Conservation (phyloP, 306 rosid genomes). For the Fragaria iinumae region DNA sequence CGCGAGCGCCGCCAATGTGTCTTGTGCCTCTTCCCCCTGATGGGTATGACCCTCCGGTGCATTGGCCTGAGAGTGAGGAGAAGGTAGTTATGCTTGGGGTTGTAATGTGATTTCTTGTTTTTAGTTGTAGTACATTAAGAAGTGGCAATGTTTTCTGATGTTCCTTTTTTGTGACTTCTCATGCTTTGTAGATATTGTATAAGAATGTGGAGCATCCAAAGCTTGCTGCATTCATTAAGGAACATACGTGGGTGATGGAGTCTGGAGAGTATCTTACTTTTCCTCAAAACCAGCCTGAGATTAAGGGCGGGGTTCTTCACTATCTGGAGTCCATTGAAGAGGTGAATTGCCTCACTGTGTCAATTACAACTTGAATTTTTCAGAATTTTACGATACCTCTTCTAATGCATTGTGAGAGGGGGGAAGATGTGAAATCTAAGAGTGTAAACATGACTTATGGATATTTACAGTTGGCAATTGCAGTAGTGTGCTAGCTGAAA, state of each 20-base stretch:
- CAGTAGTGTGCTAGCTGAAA: constrained; percentile 9
- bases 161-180: constrained; percentile 31
- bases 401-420: constrained; percentile 1
- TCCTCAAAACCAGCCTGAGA: constrained; percentile 73
- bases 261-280: constrained; percentile 74
- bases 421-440: background rate
- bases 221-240: constrained; percentile 74
- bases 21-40: constrained; percentile 77
- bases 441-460: background rate
- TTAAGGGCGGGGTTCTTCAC: constrained; percentile 81
- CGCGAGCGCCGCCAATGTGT: constrained; percentile 61
- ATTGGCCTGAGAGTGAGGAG: constrained; percentile 81
- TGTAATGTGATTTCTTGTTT: constrained; percentile 8
- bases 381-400: background rate
- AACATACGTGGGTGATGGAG: constrained; percentile 69
- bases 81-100: constrained; percentile 48
- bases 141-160: constrained; percentile 13
- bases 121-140: constrained; percentile 13
- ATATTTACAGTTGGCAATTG: background rate
- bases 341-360: constrained; percentile 38
- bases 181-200: constrained; percentile 69
- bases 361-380: background rate
- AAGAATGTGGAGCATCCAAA: constrained; percentile 94
- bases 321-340: constrained; percentile 96
- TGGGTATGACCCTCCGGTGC: constrained; percentile 58